phyloP scores from a whole-genome alignment of 352 stramenopile genomes.

The Phytophthora pini region DNA sequence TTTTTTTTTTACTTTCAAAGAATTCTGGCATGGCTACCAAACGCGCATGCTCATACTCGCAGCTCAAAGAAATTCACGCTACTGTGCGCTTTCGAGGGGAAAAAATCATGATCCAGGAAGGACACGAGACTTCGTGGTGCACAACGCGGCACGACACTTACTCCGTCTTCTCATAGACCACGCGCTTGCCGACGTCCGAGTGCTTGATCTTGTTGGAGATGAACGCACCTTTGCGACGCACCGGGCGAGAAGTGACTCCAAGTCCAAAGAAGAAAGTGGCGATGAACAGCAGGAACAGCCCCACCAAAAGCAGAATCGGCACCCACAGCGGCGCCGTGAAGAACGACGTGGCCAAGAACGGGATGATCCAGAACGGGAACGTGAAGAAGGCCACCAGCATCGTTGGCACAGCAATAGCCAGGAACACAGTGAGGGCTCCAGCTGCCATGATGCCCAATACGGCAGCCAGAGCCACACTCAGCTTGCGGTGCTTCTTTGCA shows the following conservation, averaged over 20 bases:
- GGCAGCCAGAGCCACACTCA: slow-evolving; percentile 65
- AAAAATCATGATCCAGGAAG: background rate
- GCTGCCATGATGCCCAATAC: slow-evolving; percentile 61
- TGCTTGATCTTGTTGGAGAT: slow-evolving; percentile 85
- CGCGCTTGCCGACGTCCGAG: slow-evolving; percentile 79
- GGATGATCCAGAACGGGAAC: slow-evolving; percentile 87
- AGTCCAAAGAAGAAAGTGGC: slow-evolving; percentile 78
- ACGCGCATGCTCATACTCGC: slow-evolving; percentile 8
- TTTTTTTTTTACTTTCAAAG: slow-evolving; percentile 16
- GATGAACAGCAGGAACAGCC: slow-evolving; percentile 70
- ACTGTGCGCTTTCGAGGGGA: background rate
- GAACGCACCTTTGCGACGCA: slow-evolving; percentile 79
- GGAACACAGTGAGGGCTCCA: slow-evolving; percentile 60
- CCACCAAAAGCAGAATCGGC: slow-evolving; percentile 66
- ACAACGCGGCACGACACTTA: slow-evolving; percentile 32
- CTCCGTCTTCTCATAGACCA: slow-evolving; percentile 82
- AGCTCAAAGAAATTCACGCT: slow-evolving; percentile 18
- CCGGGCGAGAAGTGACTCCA: slow-evolving; percentile 72
- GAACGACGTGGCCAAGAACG: slow-evolving; percentile 75
- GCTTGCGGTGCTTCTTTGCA: slow-evolving; percentile 78
- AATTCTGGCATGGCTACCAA: slow-evolving; percentile 3
- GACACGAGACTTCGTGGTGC: slow-evolving; percentile 2
- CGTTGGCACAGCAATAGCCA: slow-evolving; percentile 75
- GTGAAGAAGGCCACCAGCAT: slow-evolving; percentile 76
- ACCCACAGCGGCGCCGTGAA: slow-evolving; percentile 86